These are phyloP conservation scores for Brassica juncea DNA, from an alignment of 345 rosid genomes.

Conservation along the genomic window DNA sequence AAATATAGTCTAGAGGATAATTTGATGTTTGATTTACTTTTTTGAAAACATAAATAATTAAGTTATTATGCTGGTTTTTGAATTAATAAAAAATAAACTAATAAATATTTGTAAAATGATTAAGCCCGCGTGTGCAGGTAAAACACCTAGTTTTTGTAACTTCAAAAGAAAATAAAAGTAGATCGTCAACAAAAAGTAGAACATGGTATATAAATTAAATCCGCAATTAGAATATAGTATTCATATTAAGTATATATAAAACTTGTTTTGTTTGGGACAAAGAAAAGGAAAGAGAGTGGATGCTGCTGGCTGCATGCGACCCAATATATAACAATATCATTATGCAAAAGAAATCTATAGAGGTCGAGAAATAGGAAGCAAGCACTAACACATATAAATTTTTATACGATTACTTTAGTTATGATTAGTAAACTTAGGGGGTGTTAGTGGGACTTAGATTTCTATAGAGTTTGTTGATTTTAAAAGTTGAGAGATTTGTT, in stretches of 20 bases:
- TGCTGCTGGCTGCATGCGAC: conserved; percentile 33
- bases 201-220: neutral
- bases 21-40: too few relatives aligned
- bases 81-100: too few relatives aligned
- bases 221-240: neutral
- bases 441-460: too few relatives aligned
- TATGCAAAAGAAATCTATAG: conserved; percentile 8
- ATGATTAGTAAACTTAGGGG: neutral
- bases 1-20: too few relatives aligned
- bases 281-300: neutral
- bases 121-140: too few relatives aligned
- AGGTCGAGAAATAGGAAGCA: conserved; percentile 1
- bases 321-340: conserved; percentile 26
- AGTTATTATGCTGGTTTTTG: too few relatives aligned
- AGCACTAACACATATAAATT: conserved; percentile 25
- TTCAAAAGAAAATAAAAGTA: neutral
- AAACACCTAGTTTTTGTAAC: neutral
- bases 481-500: too few relatives aligned
- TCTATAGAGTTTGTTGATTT: too few relatives aligned
- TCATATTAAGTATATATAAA: too few relatives aligned
- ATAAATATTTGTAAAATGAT: too few relatives aligned
- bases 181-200: neutral
- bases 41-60: too few relatives aligned
- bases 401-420: conserved; percentile 7
- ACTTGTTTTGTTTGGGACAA: conserved; percentile 5